Evolutionary conservation across 2,329 filamentous ascomycete genomes (phyloP).

Genomic region (Daldinia eschscholtzii): DNA sequence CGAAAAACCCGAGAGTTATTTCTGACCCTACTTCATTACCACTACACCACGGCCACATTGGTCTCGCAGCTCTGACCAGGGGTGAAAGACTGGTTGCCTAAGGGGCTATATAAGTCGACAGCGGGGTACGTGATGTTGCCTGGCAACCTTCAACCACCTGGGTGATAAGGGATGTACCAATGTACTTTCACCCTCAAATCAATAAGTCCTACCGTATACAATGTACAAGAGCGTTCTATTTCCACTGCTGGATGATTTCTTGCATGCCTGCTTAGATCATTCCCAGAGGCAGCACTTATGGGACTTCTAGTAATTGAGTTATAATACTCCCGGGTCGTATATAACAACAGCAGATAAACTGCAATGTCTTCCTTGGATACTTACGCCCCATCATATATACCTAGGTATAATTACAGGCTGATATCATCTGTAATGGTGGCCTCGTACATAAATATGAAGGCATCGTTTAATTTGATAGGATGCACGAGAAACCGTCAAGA

Average conservation of each 20-base stretch:
- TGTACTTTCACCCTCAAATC: neutral
- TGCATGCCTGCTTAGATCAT: neutral
- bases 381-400: neutral
- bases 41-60: conserved; percentile 3
- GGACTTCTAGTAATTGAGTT: neutral
- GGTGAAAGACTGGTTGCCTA: neutral
- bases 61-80: neutral
- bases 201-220: neutral
- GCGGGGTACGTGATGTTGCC: conserved; percentile 5
- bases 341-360: neutral
- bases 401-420: neutral
- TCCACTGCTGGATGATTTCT: neutral
- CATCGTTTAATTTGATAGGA: neutral
- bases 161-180: neutral
- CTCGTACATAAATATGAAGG: neutral
- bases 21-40: conserved; percentile 1
- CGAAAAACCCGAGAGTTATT: conserved; percentile 5
- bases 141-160: neutral
- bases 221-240: neutral
- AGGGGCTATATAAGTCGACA: conserved; percentile 7
- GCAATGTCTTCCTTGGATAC: neutral
- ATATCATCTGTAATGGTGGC: neutral
- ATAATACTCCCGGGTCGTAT: neutral
- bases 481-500: neutral
- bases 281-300: neutral